These are phyloP conservation scores for Hordeum vulgare DNA, from an alignment of 176 grass and related monocot genomes.

Conservation along the genomic window DNA sequence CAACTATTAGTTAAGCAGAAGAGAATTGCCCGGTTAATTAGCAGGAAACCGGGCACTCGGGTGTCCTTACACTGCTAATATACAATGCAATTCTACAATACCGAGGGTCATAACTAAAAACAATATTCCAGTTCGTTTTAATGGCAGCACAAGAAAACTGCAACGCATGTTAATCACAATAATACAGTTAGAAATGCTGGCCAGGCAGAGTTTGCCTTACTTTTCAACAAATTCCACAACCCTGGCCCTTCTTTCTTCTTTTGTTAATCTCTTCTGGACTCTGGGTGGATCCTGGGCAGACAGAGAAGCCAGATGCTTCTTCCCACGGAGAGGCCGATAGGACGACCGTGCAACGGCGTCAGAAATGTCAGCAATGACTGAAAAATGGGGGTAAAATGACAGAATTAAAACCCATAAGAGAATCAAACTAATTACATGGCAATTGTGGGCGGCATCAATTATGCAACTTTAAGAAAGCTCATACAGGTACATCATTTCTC, in stretches of 20 bases:
- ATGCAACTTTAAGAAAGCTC: background rate
- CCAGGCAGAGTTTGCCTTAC: background rate
- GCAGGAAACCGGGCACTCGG: too few relatives aligned
- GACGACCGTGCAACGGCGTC: slow-evolving; percentile 7
- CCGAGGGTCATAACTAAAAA: background rate
- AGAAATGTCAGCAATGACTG: slow-evolving; percentile 26
- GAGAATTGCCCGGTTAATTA: too few relatives aligned
- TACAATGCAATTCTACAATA: background rate
- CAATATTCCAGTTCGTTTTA: background rate
- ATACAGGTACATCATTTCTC: background rate
- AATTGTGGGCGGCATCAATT: background rate
- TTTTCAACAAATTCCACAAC: slow-evolving; percentile 7
- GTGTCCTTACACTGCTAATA: background rate
- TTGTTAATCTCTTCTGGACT: slow-evolving; percentile 17
- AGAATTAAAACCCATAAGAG: background rate
- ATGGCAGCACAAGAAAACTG: background rate
- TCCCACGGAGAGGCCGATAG: slow-evolving; percentile 10
- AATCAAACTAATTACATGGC: background rate
- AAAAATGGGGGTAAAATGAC: background rate
- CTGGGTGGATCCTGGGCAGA: slow-evolving; percentile 7
- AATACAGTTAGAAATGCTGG: background rate
- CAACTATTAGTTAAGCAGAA: too few relatives aligned
- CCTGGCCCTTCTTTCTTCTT: slow-evolving; percentile 19
- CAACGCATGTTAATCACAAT: background rate
- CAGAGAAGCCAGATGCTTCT: slow-evolving; percentile 17